These are phyloP conservation scores for Fusarium sp. DNA, from an alignment of 2,329 filamentous ascomycete species.

Conservation along the genomic window DNA sequence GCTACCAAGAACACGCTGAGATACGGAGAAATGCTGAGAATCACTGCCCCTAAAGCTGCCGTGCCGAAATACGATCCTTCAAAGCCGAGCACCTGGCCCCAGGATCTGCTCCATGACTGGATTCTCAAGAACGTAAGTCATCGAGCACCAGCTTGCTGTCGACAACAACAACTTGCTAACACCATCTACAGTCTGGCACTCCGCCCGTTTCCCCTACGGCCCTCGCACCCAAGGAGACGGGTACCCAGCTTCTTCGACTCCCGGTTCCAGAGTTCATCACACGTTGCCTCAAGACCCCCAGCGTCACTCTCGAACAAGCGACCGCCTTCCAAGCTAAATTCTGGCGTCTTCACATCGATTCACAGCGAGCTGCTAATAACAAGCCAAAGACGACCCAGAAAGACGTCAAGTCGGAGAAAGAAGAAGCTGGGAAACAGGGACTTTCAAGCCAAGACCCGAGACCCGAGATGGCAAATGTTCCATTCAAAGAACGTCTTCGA, in stretches of 20 bases:
- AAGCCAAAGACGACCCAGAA: neutral
- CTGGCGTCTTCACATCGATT: constrained; percentile 55
- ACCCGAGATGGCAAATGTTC: constrained; percentile 31
- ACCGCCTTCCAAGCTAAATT: constrained; percentile 53
- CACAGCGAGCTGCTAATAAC: constrained; percentile 31
- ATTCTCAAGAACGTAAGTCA: constrained; percentile 52
- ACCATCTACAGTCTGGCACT: constrained; percentile 48
- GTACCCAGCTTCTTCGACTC: constrained; percentile 53
- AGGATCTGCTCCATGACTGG: constrained; percentile 51
- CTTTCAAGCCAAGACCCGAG: constrained; percentile 46
- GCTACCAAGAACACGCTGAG: constrained; percentile 59
- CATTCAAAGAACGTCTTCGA: constrained; percentile 52
- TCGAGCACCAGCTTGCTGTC: neutral
- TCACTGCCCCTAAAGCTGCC: constrained; percentile 46
- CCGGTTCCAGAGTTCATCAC: constrained; percentile 51
- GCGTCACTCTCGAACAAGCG: constrained; percentile 51
- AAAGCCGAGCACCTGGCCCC: constrained; percentile 52
- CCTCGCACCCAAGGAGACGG: constrained; percentile 53
- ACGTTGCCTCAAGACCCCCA: constrained; percentile 51
- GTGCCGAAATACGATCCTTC: constrained; percentile 36
- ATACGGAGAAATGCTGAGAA: constrained; percentile 58
- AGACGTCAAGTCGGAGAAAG: neutral
- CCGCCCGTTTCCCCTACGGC: constrained; percentile 46
- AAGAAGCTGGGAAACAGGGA: neutral
- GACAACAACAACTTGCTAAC: neutral